Evolutionary conservation across 2,329 filamentous ascomycete genomes (phyloP).

Genomic region (Aspergillus sclerotialis): DNA sequence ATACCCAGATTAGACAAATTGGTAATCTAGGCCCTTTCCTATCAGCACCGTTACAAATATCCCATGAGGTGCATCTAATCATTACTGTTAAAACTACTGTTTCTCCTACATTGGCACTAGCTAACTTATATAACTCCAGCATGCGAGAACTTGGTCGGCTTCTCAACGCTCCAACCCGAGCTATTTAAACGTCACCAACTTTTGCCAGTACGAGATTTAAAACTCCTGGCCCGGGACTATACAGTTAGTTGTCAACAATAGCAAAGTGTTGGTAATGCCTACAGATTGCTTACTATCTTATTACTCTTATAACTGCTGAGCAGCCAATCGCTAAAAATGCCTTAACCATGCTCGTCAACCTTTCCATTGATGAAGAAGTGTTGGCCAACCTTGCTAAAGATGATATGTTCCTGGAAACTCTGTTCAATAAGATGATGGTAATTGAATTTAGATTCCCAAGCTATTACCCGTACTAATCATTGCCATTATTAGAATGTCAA

Average conservation of each 20-base stretch:
- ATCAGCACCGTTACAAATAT: too few relatives aligned
- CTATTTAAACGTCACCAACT: conserved; percentile 80
- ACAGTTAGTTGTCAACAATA: conserved; percentile 48
- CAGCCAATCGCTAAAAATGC: conserved; percentile 90
- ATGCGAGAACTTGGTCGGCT: conserved; percentile 79
- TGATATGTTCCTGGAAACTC: conserved; percentile 68
- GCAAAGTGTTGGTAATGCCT: not conserved
- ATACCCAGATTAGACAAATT: conserved; percentile 80
- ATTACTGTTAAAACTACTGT: too few relatives aligned
- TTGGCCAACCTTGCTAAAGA: conserved; percentile 68
- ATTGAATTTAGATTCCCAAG: conserved; percentile 43
- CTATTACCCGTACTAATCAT: conserved; percentile 5
- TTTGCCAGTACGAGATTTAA: conserved; percentile 76
- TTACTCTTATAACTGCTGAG: conserved; percentile 4
- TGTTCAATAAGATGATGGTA: conserved; percentile 68
- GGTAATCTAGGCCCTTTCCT: too few relatives aligned
- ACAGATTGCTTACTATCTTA: conserved; percentile 1
- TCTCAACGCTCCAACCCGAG: conserved; percentile 64
- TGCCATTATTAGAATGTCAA: conserved; percentile 34
- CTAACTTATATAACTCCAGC: conserved; percentile 51
- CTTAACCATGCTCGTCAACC: conserved; percentile 67
- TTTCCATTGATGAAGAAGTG: conserved; percentile 77
- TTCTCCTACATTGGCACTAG: too few relatives aligned
- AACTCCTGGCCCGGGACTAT: conserved; percentile 78
- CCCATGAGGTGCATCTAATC: too few relatives aligned